phyloP scores from a whole-genome alignment of 1,139 yeast genomes.

The Pichia terricola region DNA sequence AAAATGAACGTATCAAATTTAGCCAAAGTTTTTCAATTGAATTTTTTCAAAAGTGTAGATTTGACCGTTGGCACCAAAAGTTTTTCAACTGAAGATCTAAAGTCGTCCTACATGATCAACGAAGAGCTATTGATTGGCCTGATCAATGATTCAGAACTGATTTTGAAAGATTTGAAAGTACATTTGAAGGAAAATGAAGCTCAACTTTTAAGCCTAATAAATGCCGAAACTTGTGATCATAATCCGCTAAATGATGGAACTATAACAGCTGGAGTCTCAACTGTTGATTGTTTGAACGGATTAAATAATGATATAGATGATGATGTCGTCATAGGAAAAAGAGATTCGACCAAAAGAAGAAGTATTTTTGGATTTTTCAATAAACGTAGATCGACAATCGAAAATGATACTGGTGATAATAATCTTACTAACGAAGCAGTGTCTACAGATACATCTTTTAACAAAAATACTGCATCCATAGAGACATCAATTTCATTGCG shows the following conservation, averaged over 20 bases:
- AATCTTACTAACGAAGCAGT: neutral
- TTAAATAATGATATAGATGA: neutral
- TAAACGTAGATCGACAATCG: neutral
- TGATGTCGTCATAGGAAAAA: neutral
- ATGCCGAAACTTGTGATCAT: neutral
- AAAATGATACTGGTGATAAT: neutral
- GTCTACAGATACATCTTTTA: too few species aligned
- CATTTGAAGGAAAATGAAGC: conserved; percentile 1
- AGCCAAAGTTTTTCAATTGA: conserved; percentile 26
- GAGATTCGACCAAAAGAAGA: neutral
- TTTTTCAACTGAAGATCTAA: conserved; percentile 10
- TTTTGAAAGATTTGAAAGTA: conserved; percentile 5
- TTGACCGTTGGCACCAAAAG: conserved; percentile 10
- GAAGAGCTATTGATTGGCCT: conserved; percentile 7
- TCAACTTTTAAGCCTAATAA: conserved; percentile 5
- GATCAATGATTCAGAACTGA: conserved; percentile 3
- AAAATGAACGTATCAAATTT: conserved; percentile 25
- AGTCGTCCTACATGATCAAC: conserved; percentile 6
- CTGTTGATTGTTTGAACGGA: neutral
- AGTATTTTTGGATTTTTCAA: conserved; percentile 7
- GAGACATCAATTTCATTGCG: too few species aligned
- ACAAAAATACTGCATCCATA: too few species aligned
- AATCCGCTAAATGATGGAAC: neutral
- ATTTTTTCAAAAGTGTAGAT: conserved; percentile 25
- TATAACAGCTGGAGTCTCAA: neutral